A percentile compares a stretch with the other conserved stretches of the same genome.
Conservation (phyloP, 148 eudicot species). For the Silene latifolia region DNA sequence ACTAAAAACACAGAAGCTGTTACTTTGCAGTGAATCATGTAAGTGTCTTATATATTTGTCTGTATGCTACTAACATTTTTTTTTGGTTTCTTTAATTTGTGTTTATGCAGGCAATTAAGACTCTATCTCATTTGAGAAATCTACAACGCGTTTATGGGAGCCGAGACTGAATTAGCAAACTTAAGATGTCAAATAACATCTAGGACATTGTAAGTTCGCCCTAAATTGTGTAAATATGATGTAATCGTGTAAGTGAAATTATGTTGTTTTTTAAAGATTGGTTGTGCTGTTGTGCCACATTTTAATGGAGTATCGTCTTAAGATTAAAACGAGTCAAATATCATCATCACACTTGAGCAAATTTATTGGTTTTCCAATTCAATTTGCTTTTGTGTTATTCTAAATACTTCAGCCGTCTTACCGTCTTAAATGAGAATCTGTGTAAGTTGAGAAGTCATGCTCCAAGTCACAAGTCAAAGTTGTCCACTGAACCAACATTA, state of each 20-base stretch:
- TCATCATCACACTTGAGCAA: too few species aligned
- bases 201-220: slow-evolving; percentile 3
- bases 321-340: too few species aligned
- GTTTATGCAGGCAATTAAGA: slow-evolving; percentile 34
- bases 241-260: not conserved
- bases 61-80: not conserved
- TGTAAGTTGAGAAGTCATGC: too few species aligned
- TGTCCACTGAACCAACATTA: too few species aligned
- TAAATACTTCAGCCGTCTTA: too few species aligned
- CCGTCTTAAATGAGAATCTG: too few species aligned
- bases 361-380: too few species aligned
- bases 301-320: too few species aligned
- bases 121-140: slow-evolving; percentile 35
- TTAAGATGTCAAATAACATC: slow-evolving; percentile 10
- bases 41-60: not conserved
- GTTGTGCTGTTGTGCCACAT: not conserved
- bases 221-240: slow-evolving; percentile 7
- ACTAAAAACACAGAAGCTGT: too few species aligned
- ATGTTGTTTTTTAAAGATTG: not conserved
- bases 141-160: slow-evolving; percentile 35
- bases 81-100: not conserved
- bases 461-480: too few species aligned
- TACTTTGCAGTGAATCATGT: too few species aligned
- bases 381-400: too few species aligned
- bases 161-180: slow-evolving; percentile 11